A percentile compares a stretch with the other conserved stretches of the same genome.
Conservation (phyloP, 2,329 filamentous ascomycete species). For the Colletotrichum navitas region DNA sequence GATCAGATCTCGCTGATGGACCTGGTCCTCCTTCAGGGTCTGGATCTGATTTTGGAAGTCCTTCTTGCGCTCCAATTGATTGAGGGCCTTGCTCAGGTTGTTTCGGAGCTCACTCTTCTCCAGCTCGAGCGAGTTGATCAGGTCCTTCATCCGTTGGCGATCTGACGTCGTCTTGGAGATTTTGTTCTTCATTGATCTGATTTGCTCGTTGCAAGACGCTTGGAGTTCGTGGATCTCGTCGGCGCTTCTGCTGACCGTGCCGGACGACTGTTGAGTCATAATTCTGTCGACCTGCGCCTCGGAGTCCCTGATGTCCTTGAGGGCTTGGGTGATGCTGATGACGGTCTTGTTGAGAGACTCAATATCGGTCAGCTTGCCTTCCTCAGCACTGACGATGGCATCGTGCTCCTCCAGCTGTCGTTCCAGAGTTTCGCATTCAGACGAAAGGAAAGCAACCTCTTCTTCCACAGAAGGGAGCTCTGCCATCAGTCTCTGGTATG, state of each 20-base stretch:
- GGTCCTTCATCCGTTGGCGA: slow-evolving; percentile 77
- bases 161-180: slow-evolving; percentile 77
- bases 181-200: slow-evolving; percentile 71
- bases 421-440: slow-evolving; percentile 71
- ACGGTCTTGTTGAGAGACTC: slow-evolving; percentile 84
- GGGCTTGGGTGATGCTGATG: slow-evolving; percentile 78
- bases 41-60: slow-evolving; percentile 79
- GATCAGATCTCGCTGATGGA: slow-evolving; percentile 77
- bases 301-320: slow-evolving; percentile 78
- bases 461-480: slow-evolving; percentile 79
- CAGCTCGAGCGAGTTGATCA: slow-evolving; percentile 79
- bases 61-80: slow-evolving; percentile 85
- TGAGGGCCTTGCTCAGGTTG: slow-evolving; percentile 76
- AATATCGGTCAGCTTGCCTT: slow-evolving; percentile 76
- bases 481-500: slow-evolving; percentile 75
- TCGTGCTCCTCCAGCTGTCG: slow-evolving; percentile 77
- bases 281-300: slow-evolving; percentile 81
- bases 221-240: slow-evolving; percentile 88
- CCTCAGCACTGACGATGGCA: slow-evolving; percentile 71
- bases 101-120: slow-evolving; percentile 81
- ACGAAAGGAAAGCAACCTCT: slow-evolving; percentile 72
- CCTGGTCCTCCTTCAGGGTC: slow-evolving; percentile 76
- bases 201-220: slow-evolving; percentile 74
- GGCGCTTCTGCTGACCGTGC: slow-evolving; percentile 75
- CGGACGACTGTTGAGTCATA: slow-evolving; percentile 79